Evolutionary conservation across 2,329 filamentous ascomycete species (phyloP).

Genomic region (Colletotrichum incanum): DNA sequence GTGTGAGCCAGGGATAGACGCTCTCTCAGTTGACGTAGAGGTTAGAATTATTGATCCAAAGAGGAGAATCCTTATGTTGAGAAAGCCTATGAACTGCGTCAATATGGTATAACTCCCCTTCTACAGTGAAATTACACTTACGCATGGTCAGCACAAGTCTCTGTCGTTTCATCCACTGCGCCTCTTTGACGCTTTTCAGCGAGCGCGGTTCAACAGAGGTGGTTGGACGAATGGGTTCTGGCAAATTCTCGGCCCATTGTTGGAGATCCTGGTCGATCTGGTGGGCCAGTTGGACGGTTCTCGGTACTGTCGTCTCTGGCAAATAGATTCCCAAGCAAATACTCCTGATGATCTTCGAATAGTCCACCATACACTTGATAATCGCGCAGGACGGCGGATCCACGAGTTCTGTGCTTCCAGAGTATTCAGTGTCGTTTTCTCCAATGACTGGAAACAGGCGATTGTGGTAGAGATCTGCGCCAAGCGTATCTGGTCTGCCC

Average conservation of each 20-base stretch:
- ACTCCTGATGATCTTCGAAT: conserved; percentile 48
- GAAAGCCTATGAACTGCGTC: conserved; percentile 42
- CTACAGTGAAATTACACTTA: conserved; percentile 6
- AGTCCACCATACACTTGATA: conserved; percentile 49
- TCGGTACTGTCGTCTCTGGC: conserved; percentile 42
- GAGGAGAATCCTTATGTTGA: conserved; percentile 48
- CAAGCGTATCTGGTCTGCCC: conserved; percentile 64
- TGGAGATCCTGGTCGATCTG: conserved; percentile 47
- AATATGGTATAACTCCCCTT: too few relatives aligned
- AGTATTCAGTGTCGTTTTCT: conserved; percentile 31
- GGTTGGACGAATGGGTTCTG: conserved; percentile 46
- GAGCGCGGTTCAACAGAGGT: conserved; percentile 36
- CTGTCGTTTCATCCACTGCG: conserved; percentile 50
- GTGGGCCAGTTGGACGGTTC: conserved; percentile 45
- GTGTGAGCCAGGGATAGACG: conserved; percentile 42
- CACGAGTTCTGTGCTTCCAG: conserved; percentile 32
- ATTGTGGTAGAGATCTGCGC: conserved; percentile 65
- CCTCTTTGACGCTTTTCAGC: conserved; percentile 42
- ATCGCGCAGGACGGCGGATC: conserved; percentile 49
- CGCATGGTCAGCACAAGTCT: conserved; percentile 47
- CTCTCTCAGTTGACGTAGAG: conserved; percentile 43
- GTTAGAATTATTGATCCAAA: conserved; percentile 49
- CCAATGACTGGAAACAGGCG: conserved; percentile 51
- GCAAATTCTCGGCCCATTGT: conserved; percentile 46
- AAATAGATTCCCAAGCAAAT: conserved; percentile 48